Base-by-base conservation (phyloP, 176 grass and related monocot genomes). In the Oryza longistaminata region DNA sequence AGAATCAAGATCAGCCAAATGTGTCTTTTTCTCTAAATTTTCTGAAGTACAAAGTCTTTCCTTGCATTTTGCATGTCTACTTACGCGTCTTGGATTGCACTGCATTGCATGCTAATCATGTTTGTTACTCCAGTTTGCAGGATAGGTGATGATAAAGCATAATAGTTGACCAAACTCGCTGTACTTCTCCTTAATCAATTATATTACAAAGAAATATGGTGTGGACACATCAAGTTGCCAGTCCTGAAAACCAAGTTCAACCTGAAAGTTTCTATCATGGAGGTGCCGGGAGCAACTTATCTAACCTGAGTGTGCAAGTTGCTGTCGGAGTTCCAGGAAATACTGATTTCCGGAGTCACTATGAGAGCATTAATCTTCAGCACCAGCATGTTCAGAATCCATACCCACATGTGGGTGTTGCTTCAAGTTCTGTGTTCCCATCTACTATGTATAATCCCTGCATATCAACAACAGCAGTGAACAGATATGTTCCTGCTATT, bases 201-300 rank as follows among this genome's bases (percentile, higher is more conserved):
- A 87, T 89, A 77, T 69, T 80, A 68, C 71, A 84, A 15, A 92
- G 87, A 87, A 87, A 87, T 83, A 84, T 68, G 44, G 24, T 80
- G 46, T 92, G 80, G 80, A 77, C 66, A 83, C 76, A 67, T 81
- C 87, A 81, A 29, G 33, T 60, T 37, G 25, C 65, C 87, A 83
- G 87, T 84, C 53, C 53, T 89, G 87, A 89, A 81, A 33, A 45
- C n/a, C 90, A 84, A 86, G 68, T 79, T 79, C 83, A 86, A 53
- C 74, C 79, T 75, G 83, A 79, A 72, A 78, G 35, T 82, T 83
- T 46, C 40, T 70, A 64, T 85, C 42, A 82, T 83, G 82, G 82
- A 68, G 76, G 87, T 70, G 80, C 46, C 67, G 45, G 29, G 42
- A 79, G 45, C 67, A 66, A 77, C 81, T 81, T 79, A 79, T 58